These are phyloP conservation scores for Glonium stellatum DNA, from an alignment of 495 filamentous ascomycete species.

Conservation along the genomic window DNA sequence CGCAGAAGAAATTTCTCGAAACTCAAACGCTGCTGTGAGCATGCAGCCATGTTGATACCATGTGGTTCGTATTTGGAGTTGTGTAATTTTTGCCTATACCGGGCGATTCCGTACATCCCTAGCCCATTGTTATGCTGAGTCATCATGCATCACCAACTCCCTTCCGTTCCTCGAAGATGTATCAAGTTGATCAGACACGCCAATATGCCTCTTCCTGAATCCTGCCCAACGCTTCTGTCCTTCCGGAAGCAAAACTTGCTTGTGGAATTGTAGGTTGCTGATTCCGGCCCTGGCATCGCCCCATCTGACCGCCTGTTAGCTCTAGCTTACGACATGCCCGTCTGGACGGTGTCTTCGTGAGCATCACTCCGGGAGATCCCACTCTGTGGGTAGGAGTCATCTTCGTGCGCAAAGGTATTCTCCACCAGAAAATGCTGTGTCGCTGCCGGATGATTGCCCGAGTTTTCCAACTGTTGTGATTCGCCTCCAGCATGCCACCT, in stretches of 20 bases:
- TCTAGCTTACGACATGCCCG: constrained; percentile 72
- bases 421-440: constrained; percentile 14
- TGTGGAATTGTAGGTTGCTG: constrained; percentile 28
- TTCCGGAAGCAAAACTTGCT: constrained; percentile 30
- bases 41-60: background rate
- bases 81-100: background rate
- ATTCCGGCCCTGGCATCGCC: background rate
- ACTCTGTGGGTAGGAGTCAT: constrained; percentile 81
- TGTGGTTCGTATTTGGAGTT: background rate
- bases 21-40: background rate
- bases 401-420: constrained; percentile 75
- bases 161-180: background rate
- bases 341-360: constrained; percentile 80
- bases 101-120: background rate
- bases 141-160: too few relatives aligned
- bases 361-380: constrained; percentile 70
- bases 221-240: constrained; percentile 15
- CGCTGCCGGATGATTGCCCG: background rate
- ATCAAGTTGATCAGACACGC: background rate
- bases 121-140: too few relatives aligned
- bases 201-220: constrained; percentile 18
- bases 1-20: too few relatives aligned
- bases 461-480: background rate
- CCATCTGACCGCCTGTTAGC: constrained; percentile 40
- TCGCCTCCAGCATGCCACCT: background rate